These are phyloP conservation scores for Stellera chamaejasme DNA, from an alignment of 345 rosid species.

Conservation along the genomic window DNA sequence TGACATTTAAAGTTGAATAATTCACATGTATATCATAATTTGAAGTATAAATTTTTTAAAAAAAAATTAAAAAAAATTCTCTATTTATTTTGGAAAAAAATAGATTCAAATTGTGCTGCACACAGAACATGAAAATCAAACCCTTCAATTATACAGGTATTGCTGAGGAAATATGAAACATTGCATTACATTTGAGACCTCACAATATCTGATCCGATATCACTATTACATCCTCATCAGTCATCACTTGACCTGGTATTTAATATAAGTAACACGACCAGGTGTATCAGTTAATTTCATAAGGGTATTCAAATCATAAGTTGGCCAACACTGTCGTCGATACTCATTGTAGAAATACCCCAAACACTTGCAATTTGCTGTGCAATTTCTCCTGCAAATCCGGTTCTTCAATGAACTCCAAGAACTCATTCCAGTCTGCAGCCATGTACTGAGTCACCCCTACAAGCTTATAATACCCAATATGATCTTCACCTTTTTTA, in stretches of 20 bases:
- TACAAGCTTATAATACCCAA: slow-evolving; percentile 28
- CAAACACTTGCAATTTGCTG: slow-evolving; percentile 38
- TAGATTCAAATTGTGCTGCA: no score
- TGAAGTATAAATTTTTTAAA: no score
- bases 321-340: slow-evolving; percentile 38
- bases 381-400: slow-evolving; percentile 45
- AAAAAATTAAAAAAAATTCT: no score
- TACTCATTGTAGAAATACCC: slow-evolving; percentile 42
- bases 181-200: no score
- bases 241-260: neutral
- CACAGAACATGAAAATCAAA: no score
- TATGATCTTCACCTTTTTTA: slow-evolving; percentile 11
- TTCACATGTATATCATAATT: no score
- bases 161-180: no score
- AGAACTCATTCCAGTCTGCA: slow-evolving; percentile 14
- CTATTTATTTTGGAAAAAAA: no score
- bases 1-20: no score
- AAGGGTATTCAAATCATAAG: slow-evolving; percentile 44
- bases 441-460: slow-evolving; percentile 30
- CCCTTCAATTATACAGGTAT: no score
- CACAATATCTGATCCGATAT: no score
- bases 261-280: slow-evolving; percentile 20
- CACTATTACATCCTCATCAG: no score
- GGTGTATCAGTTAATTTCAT: slow-evolving; percentile 14
- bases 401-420: slow-evolving; percentile 19